Base-by-base conservation (phyloP, 148 eudicot genomes). In the Rhododendron ovatum region DNA sequence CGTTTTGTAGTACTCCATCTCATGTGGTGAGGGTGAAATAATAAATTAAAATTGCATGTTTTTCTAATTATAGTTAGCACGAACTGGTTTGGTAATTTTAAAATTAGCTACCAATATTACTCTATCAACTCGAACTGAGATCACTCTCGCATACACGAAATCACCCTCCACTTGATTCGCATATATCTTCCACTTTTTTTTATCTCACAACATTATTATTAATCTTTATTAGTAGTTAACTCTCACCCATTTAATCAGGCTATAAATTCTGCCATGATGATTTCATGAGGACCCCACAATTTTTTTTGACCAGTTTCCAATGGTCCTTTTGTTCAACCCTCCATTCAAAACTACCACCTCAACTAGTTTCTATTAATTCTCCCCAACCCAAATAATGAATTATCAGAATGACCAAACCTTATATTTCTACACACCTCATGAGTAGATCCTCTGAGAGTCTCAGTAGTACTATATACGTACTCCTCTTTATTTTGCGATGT, bases 351-450 rank as follows among this genome's bases (percentile, higher is more conserved):
- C 78, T 79, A 77, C 69, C 87, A 43, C 30, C 86, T 73, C 53
- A 84, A 26, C 17, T 83, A 7, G 18, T 30, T 7, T 28, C 17
- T 26, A 69, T 30, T 83, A 45, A n/a, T 14, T 28, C 37, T 51
- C n/a, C n/a, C 69, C 59, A 43, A 47, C 51, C 82, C 84, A 86
- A 86, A 88, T 86, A 33, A 88, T 77, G 87, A 24, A 88, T 85
- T 51, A 84, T 85, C 82, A 83, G 45, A 82, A 88, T 81, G 91
- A 89, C 89, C 89, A 88, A 91, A 90, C 89, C 90, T 89, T 86
- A 86, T 80, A 85, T 78, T 87, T 89, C 85, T 84, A 87, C 89
- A 87, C 89, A 83, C 73, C 28, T 67, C 81, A 86, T 90, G 80
- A 88, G 73, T 78, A 87, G 86, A 84, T 87, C 84, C 88, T 87